These are phyloP conservation scores for Colletotrichum orchidophilum DNA, from an alignment of 2,329 filamentous ascomycete species.

Conservation along the genomic window DNA sequence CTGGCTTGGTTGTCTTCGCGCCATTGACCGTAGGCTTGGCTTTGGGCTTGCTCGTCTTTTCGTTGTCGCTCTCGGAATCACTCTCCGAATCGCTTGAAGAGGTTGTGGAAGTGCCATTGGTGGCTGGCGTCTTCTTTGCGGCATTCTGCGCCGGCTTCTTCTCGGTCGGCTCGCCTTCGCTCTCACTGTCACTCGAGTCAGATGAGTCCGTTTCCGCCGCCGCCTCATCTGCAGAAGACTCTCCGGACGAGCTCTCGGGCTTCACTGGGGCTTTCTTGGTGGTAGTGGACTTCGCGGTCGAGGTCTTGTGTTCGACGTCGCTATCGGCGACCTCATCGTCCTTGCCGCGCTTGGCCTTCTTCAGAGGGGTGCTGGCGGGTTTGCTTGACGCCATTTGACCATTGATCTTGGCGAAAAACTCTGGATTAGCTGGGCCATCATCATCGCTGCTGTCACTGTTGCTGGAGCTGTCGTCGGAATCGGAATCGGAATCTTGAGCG, in stretches of 20 bases:
- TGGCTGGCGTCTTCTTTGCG: constrained; percentile 32
- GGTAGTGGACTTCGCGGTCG: constrained; percentile 30
- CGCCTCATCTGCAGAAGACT: constrained; percentile 38
- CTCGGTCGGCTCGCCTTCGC: constrained; percentile 39
- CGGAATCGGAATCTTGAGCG: constrained; percentile 26
- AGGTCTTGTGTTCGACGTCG: constrained; percentile 48
- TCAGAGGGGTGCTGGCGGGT: constrained; percentile 21
- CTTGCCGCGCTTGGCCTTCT: constrained; percentile 40
- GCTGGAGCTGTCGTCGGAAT: constrained; percentile 37
- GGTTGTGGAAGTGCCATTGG: constrained; percentile 20
- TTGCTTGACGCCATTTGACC: constrained; percentile 20
- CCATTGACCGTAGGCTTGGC: constrained; percentile 27
- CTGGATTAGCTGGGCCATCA: background rate
- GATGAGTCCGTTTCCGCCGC: constrained; percentile 35
- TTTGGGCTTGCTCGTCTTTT: constrained; percentile 36
- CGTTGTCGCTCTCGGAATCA: constrained; percentile 37
- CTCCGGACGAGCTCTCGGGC: constrained; percentile 33
- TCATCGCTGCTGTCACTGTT: constrained; percentile 40
- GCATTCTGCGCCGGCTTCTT: constrained; percentile 34
- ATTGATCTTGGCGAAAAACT: constrained; percentile 23
- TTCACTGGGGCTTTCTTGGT: constrained; percentile 36
- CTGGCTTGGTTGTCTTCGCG: constrained; percentile 23
- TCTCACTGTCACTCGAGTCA: constrained; percentile 42
- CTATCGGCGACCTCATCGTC: constrained; percentile 54
- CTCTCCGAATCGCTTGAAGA: constrained; percentile 41